Evolutionary conservation across 495 filamentous ascomycete genomes (phyloP).

Genomic region (Aspergillus haitiensis): DNA sequence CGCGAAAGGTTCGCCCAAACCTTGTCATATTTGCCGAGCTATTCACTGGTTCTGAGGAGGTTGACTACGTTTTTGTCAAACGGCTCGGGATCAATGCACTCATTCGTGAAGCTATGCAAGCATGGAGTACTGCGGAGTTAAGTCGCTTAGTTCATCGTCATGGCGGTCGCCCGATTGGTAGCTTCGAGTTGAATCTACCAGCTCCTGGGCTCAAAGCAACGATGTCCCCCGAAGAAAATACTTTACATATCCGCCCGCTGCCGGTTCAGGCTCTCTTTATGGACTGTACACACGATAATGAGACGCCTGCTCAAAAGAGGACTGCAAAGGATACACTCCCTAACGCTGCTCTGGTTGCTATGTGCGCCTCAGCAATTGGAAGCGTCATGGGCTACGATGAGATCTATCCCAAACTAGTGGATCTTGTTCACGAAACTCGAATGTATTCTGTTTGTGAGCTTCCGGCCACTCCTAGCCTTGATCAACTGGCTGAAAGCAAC

Average conservation of each 20-base stretch:
- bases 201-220: constrained; percentile 39
- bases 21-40: constrained; percentile 93
- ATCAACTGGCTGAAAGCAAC: constrained; percentile 59
- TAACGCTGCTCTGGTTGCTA: constrained; percentile 90
- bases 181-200: constrained; percentile 78
- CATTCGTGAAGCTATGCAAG: constrained; percentile 97
- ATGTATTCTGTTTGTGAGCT: constrained; percentile 68
- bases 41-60: constrained; percentile 93
- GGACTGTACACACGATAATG: constrained; percentile 99
- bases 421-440: constrained; percentile 85
- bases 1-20: constrained; percentile 81
- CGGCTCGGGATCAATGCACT: constrained; percentile 84
- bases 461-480: constrained; percentile 57
- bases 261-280: constrained; percentile 95
- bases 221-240: constrained; percentile 54
- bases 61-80: constrained; percentile 94
- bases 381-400: constrained; percentile 99
- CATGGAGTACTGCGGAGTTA: constrained; percentile 91
- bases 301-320: constrained; percentile 91
- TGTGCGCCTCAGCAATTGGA: constrained; percentile 91
- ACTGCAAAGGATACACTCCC: constrained; percentile 92
- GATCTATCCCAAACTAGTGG: constrained; percentile 85
- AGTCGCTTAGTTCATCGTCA: constrained; percentile 92
- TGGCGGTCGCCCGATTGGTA: constrained; percentile 91
- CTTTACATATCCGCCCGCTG: constrained; percentile 72